Evolutionary conservation across 2,329 filamentous ascomycete species (phyloP).

Genomic region (Ophiostoma sp.): DNA sequence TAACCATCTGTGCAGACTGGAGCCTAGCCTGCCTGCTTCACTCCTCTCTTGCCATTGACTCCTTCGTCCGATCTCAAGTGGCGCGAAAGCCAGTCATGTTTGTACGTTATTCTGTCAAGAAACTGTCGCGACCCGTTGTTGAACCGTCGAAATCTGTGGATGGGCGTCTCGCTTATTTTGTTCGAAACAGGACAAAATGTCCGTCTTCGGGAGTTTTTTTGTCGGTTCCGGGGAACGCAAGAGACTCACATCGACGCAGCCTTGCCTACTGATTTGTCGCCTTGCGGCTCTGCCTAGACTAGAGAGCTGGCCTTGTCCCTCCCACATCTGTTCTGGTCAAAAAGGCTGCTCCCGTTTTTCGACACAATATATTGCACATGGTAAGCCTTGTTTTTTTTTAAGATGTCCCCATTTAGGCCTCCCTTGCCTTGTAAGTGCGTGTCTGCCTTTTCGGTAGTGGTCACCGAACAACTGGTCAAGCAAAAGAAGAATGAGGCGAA

Average conservation of each 20-base stretch:
- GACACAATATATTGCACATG: not conserved
- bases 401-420: not conserved
- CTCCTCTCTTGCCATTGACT: not conserved
- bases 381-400: constrained; percentile 13
- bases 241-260: not conserved
- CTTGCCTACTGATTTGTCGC: constrained; percentile 10
- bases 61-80: not conserved
- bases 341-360: not conserved
- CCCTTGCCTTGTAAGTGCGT: not conserved
- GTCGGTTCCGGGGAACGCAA: not conserved
- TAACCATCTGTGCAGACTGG: not conserved
- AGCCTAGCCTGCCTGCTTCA: not conserved
- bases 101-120: not conserved
- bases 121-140: not conserved
- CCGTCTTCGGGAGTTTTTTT: not conserved
- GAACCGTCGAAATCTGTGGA: not conserved
- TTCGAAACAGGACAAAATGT: not conserved
- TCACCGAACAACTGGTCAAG: not conserved
- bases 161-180: not conserved
- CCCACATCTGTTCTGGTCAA: not conserved
- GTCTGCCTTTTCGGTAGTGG: not conserved
- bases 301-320: not conserved
- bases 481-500: not conserved
- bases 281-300: not conserved
- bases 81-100: not conserved